Evolutionary conservation across 1,284 basidiomycete species (phyloP), one percentile per base, ranked within the genome.

Genomic region (Athelia sp.): DNA sequence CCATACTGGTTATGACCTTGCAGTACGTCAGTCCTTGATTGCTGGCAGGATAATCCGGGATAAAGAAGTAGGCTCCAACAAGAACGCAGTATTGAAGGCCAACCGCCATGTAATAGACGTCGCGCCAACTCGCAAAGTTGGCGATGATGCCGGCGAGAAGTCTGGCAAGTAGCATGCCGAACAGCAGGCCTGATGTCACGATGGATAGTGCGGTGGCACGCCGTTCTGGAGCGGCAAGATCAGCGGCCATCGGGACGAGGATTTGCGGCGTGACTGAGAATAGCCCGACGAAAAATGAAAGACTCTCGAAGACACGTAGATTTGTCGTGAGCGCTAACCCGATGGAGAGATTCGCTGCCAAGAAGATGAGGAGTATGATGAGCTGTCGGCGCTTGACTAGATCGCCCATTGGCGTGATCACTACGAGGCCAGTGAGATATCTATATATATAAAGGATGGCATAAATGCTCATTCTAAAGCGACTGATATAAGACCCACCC

Each of bases 41-140:
- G 56, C 85, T 88, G 8, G 79, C 73, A 1, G 86, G 87, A 59
- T 84, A 87, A 61, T 90, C 86, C 1, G 87, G 87, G 14, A 88
- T 63, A 36, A 81, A 54, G 22, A 78, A 61, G 57, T 82, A 89
- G 19, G 79, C 64, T 3, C 80, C 71, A 2, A 73, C 24, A 1
- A 80, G 61, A 18, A 86, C 78, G 10, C 75, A 47, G 49, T 53
- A 62, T 57, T 84, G 83, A 15, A 81, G 67, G 3, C 78, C 83
- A 46, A 82, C 77, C 4, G 79, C 75, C 62, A 84, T 71, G 64
- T 81, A 87, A 56, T 84, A 88, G 19, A 84, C 78, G 32, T 82
- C 78, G 22, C 79, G 70, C 80, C 82, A 88, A 14, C 73, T 71
- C 0, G 69, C 63, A 51, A 79, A 82, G 54, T 87, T 70, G 2